phyloP scores from a whole-genome alignment of 805 yeast genomes.

The Maudiozyma saulgeensis region DNA sequence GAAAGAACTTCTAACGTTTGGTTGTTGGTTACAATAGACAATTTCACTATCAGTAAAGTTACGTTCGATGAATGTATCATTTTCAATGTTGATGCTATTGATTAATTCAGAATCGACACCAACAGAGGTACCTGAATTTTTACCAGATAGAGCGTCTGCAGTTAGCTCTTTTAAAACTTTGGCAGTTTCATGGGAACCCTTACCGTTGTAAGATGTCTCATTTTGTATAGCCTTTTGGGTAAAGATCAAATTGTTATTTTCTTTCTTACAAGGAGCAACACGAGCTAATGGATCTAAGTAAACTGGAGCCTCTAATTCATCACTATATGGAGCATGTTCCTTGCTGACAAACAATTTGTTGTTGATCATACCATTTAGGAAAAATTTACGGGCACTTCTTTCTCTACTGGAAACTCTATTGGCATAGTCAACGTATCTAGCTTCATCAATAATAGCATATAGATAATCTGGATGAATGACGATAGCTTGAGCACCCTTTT shows the following conservation, averaged over 20 bases:
- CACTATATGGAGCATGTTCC: slow-evolving; percentile 86
- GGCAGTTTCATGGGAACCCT: slow-evolving; percentile 43
- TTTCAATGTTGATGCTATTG: slow-evolving; percentile 70
- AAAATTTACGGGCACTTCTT: slow-evolving; percentile 83
- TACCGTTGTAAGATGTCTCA: slow-evolving; percentile 34
- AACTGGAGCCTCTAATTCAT: slow-evolving; percentile 78
- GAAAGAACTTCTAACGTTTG: slow-evolving; percentile 78
- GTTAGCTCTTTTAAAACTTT: slow-evolving; percentile 50
- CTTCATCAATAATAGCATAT: slow-evolving; percentile 67
- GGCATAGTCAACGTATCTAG: slow-evolving; percentile 62
- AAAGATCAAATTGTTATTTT: slow-evolving; percentile 36
- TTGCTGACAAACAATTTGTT: slow-evolving; percentile 88
- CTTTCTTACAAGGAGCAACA: slow-evolving; percentile 30
- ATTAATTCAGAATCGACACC: slow-evolving; percentile 97
- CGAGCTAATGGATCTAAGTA: slow-evolving; percentile 91
- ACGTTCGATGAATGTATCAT: slow-evolving; percentile 83
- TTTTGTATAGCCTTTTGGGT: slow-evolving; percentile 43
- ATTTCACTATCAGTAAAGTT: slow-evolving; percentile 82
- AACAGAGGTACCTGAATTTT: slow-evolving; percentile 45
- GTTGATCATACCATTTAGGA: slow-evolving; percentile 88
- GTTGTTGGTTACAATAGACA: slow-evolving; percentile 61
- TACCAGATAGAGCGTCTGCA: slow-evolving; percentile 28
- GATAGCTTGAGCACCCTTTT: slow-evolving; percentile 96
- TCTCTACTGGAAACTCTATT: slow-evolving; percentile 69
- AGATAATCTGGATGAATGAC: slow-evolving; percentile 89